A percentile compares a stretch with the other conserved stretches of the same genome.
These are phyloP conservation scores for Cutaneotrichosporon spelunceum DNA, from an alignment of 1,284 basidiomycete genomes.

Conservation along the genomic window DNA sequence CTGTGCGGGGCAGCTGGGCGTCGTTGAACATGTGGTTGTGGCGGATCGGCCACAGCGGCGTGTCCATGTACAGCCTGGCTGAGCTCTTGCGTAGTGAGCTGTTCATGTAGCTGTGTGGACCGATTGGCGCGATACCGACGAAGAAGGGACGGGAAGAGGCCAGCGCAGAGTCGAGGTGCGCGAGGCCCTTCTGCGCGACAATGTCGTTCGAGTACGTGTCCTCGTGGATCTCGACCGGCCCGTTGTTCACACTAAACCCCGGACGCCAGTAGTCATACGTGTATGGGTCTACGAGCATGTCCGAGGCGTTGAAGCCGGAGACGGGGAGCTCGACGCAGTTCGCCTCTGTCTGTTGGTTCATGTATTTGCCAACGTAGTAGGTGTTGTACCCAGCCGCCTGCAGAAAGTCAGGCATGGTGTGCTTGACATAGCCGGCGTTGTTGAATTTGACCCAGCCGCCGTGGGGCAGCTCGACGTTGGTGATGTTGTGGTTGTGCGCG, in stretches of 20 bases:
- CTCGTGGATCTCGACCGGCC: constrained; percentile 26
- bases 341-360: constrained; percentile 37
- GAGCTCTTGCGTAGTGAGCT: background rate
- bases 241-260: constrained; percentile 28
- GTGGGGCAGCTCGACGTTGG: constrained; percentile 32
- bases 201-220: constrained; percentile 39
- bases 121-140: constrained; percentile 26
- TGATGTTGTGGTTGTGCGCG: constrained; percentile 43
- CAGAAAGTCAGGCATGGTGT: constrained; percentile 37
- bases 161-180: constrained; percentile 28
- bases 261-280: constrained; percentile 43
- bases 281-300: constrained; percentile 41
- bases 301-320: constrained; percentile 27
- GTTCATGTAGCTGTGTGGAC: constrained; percentile 4
- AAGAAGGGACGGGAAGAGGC: constrained; percentile 35
- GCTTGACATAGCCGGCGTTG: constrained; percentile 33
- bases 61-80: constrained; percentile 7
- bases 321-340: constrained; percentile 32
- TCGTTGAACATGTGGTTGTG: constrained; percentile 33
- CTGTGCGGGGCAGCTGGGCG: constrained; percentile 23
- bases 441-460: constrained; percentile 41
- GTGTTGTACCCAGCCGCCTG: constrained; percentile 39
- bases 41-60: constrained; percentile 26
- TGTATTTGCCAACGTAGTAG: constrained; percentile 41
- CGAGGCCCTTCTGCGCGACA: constrained; percentile 31